Evolutionary conservation across 176 grass and related monocot species (phyloP).

Genomic region (Triticum urartu): DNA sequence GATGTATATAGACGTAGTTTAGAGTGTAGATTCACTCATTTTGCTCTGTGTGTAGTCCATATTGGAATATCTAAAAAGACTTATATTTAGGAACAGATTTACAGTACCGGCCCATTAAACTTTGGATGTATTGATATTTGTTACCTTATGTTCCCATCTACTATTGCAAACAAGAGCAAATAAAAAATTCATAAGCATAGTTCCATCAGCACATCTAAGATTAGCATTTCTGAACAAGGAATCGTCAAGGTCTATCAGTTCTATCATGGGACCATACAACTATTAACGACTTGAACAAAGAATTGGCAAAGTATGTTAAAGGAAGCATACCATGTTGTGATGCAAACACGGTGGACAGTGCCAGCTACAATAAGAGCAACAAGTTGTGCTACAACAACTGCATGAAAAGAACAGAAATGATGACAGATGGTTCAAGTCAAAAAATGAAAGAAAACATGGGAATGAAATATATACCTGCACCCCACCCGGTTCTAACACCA

Average conservation of each 20-base stretch:
- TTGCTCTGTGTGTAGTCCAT: no score
- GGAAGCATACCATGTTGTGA: slow-evolving; percentile 90
- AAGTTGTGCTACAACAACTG: slow-evolving; percentile 86
- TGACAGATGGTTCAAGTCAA: slow-evolving; percentile 4
- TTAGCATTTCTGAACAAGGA: neutral
- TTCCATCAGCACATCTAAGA: neutral
- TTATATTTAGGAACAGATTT: neutral
- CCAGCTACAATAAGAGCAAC: slow-evolving; percentile 83
- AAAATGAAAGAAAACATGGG: neutral
- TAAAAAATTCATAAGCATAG: neutral
- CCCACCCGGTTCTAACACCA: slow-evolving; percentile 93
- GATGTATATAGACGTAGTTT: no score
- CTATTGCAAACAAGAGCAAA: neutral
- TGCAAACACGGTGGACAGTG: slow-evolving; percentile 93
- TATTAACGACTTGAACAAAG: slow-evolving; percentile 1
- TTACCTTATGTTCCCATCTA: neutral
- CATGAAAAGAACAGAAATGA: slow-evolving; percentile 33
- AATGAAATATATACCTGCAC: slow-evolving; percentile 67
- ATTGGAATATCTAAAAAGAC: no score
- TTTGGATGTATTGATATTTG: neutral
- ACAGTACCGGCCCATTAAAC: neutral
- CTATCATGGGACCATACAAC: neutral
- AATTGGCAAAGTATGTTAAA: neutral
- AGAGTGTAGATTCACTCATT: no score
- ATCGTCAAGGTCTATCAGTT: neutral